Percentiles rank a stretch among this genome's conserved stretches.
phyloP scores from a whole-genome alignment of 345 rosid genomes.

The Euclidium syriacum region DNA sequence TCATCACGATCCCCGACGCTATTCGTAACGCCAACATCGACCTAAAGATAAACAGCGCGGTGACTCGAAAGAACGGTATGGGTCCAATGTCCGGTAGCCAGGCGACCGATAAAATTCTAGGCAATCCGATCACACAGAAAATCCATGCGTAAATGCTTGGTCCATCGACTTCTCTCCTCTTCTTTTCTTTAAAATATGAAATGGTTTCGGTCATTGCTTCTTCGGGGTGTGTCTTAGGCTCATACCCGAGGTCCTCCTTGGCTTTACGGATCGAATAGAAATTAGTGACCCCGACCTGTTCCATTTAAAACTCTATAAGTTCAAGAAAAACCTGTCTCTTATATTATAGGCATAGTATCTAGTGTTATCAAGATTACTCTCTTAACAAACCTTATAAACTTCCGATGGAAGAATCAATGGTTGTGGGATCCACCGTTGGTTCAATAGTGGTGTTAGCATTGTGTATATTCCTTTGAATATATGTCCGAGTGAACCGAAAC shows the following conservation, averaged over 20 bases:
- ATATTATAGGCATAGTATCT: not conserved
- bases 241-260: constrained; percentile 17
- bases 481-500: constrained; percentile 3
- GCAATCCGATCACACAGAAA: constrained; percentile 19
- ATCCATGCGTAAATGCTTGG: constrained; percentile 26
- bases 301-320: not conserved
- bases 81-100: constrained; percentile 31
- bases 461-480: constrained; percentile 4
- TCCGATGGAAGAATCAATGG: constrained; percentile 28
- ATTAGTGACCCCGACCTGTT: constrained; percentile 15
- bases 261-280: constrained; percentile 15
- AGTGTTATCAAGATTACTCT: not conserved
- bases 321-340: not conserved
- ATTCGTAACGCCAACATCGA: constrained; percentile 9
- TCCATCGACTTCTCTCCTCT: constrained; percentile 24
- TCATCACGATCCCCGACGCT: constrained; percentile 11
- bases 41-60: constrained; percentile 9
- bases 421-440: constrained; percentile 20
- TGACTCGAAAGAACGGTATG: constrained; percentile 9
- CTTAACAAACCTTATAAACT: constrained; percentile 17
- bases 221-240: constrained; percentile 10
- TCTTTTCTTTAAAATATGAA: constrained; percentile 20
- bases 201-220: constrained; percentile 22
- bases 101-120: not conserved
- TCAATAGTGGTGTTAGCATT: constrained; percentile 2